Evolutionary conservation across 257 asterid genomes (phyloP).

Genomic region (Thymus quinquecostatus): DNA sequence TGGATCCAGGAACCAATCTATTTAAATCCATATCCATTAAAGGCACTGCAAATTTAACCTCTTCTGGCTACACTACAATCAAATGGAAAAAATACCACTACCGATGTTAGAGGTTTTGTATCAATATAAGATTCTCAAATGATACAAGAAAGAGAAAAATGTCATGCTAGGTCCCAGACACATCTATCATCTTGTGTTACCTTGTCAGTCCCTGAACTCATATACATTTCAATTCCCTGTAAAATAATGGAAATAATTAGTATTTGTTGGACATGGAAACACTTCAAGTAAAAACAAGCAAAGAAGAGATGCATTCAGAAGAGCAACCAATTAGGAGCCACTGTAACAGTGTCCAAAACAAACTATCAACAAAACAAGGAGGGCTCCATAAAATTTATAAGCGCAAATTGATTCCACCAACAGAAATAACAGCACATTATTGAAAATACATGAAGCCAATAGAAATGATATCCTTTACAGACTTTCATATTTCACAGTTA

Average conservation of each 20-base stretch:
- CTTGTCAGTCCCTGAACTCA: slow-evolving; percentile 72
- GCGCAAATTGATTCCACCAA: neutral
- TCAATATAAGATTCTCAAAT: slow-evolving; percentile 26
- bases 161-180: slow-evolving; percentile 8
- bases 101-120: slow-evolving; percentile 35
- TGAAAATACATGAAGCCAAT: slow-evolving; percentile 2
- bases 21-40: slow-evolving; percentile 79
- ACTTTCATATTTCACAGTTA: neutral
- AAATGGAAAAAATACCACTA: slow-evolving; percentile 48
- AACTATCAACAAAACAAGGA: slow-evolving; percentile 10
- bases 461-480: neutral
- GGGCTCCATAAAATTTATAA: slow-evolving; percentile 13
- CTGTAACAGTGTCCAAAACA: neutral
- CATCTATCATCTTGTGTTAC: slow-evolving; percentile 43
- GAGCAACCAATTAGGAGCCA: slow-evolving; percentile 2
- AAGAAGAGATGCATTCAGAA: neutral
- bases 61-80: slow-evolving; percentile 75
- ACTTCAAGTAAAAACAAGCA: slow-evolving; percentile 25
- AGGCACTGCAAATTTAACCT: slow-evolving; percentile 90
- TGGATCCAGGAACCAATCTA: slow-evolving; percentile 76
- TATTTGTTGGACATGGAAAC: slow-evolving; percentile 7
- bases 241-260: slow-evolving; percentile 30
- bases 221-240: slow-evolving; percentile 87
- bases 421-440: slow-evolving; percentile 2
- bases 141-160: neutral